phyloP scores from a whole-genome alignment of 176 grass and related monocot genomes.

The Raddia guianensis region DNA sequence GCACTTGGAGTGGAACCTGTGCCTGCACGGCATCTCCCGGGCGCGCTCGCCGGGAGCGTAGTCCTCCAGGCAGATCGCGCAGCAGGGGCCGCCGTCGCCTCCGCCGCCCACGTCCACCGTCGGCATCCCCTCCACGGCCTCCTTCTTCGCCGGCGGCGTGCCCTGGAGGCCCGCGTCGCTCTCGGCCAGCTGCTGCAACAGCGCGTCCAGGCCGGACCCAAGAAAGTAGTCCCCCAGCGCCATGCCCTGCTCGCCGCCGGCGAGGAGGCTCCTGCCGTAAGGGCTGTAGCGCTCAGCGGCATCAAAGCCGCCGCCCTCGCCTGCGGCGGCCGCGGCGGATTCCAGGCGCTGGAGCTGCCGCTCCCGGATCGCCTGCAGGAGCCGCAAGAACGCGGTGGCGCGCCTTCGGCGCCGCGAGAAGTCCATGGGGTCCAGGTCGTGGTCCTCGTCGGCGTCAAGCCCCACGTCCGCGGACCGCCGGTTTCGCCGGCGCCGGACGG shows the following conservation, averaged over 20 bases:
- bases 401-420: constrained; percentile 46
- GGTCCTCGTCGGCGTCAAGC: constrained; percentile 21
- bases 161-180: constrained; percentile 51
- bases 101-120: constrained; percentile 46
- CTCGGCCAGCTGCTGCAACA: constrained; percentile 68
- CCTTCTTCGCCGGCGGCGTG: constrained; percentile 77
- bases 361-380: constrained; percentile 58
- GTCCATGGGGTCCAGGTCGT: constrained; percentile 26
- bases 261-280: constrained; percentile 39
- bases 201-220: constrained; percentile 62
- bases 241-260: constrained; percentile 46
- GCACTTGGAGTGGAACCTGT: constrained; percentile 75
- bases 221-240: constrained; percentile 69
- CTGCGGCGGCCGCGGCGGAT: constrained; percentile 5
- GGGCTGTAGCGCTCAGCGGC: constrained; percentile 30
- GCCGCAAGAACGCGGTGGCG: constrained; percentile 50
- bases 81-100: constrained; percentile 44
- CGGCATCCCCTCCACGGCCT: constrained; percentile 70
- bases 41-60: constrained; percentile 59
- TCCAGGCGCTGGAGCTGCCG: constrained; percentile 53
- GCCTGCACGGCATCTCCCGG: constrained; percentile 82
- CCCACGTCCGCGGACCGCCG: constrained; percentile 25
- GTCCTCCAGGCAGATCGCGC: constrained; percentile 86
- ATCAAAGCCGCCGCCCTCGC: constrained; percentile 22
- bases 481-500: constrained; percentile 50